Base-by-base conservation (phyloP, 305 asterid species). In the Fraxinus baroniana region DNA sequence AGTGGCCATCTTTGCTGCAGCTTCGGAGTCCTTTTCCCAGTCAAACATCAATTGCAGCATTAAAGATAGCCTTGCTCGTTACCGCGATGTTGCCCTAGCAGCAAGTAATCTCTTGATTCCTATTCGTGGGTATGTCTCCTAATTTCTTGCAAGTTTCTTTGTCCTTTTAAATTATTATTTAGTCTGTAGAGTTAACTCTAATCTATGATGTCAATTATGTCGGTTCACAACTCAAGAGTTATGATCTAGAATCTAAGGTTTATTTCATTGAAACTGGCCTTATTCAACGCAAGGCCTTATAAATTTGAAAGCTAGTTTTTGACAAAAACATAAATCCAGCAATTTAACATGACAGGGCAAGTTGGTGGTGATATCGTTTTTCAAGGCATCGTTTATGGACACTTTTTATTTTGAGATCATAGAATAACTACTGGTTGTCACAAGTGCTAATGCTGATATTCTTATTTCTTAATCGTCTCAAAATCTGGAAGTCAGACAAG, bases 1-100 rank as follows among this genome's bases (percentile, higher is more conserved):
- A 89, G 98, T 95, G 77, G 98, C 98, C 82, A 83, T 95, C 76
- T 93, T 95, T 91, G 98, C 97, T 83, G 93, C 98, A 81, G 97
- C 97, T 3, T 95, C 98, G 3, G 97, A 95, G 88, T 95, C 97
- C 78, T 95, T 95, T 87, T 93, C 98, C 70, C 79, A 28, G 80
- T 95, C 97, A 84, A 93, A 93, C 84, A 82, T 95, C 81, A 95
- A 95, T 82, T 95, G 97, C 90, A 91, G 94, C 87, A 89, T 95
- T 82, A 88, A 88, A 85, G 98, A 91, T 41, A 92, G 98, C 87
- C 95, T 93, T 80, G 81, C 89, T 85, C 94, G 97, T 77, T 94
- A 92, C 81, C 92, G 92, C 55, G 93, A 91, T 81, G 94, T 92
- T 83, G 92, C 95, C 82, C 85, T 78, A 83, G 98, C 98, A 77